These are phyloP conservation scores for Trametes maxima DNA, from an alignment of 768 basidiomycete genomes.

Conservation along the genomic window DNA sequence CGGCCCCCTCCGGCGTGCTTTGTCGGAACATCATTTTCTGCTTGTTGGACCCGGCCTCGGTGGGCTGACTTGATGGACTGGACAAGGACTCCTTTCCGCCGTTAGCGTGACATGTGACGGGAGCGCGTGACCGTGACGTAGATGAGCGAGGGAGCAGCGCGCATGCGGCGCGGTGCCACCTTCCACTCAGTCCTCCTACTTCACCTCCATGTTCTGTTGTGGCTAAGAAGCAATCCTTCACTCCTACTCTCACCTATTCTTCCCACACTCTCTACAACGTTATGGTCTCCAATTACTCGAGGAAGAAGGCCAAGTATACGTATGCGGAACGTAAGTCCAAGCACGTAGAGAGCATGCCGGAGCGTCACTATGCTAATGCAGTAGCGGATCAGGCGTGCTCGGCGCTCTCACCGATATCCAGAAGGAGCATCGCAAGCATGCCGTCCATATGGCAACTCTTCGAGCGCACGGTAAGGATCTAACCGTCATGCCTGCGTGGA, in stretches of 20 bases:
- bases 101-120: neutral
- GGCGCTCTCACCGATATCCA: constrained; percentile 48
- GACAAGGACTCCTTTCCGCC: neutral
- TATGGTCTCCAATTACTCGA: constrained; percentile 21
- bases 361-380: neutral
- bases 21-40: neutral
- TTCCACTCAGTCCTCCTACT: neutral
- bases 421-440: constrained; percentile 46
- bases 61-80: neutral
- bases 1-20: too few species aligned
- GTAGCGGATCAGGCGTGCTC: constrained; percentile 45
- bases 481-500: neutral
- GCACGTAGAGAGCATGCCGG: neutral
- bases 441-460: constrained; percentile 48
- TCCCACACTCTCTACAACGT: neutral
- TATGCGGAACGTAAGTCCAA: constrained; percentile 46
- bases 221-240: neutral
- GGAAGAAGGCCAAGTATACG: constrained; percentile 35
- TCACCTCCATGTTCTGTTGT: neutral
- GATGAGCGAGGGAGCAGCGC: constrained; percentile 10
- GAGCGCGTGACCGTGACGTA: constrained; percentile 6
- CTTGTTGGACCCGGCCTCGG: neutral
- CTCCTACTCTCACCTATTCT: neutral
- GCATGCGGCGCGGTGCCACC: constrained; percentile 14
- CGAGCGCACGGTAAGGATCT: constrained; percentile 46